Base-by-base conservation (phyloP, 768 basidiomycete species). In the Galerina sulciceps region DNA sequence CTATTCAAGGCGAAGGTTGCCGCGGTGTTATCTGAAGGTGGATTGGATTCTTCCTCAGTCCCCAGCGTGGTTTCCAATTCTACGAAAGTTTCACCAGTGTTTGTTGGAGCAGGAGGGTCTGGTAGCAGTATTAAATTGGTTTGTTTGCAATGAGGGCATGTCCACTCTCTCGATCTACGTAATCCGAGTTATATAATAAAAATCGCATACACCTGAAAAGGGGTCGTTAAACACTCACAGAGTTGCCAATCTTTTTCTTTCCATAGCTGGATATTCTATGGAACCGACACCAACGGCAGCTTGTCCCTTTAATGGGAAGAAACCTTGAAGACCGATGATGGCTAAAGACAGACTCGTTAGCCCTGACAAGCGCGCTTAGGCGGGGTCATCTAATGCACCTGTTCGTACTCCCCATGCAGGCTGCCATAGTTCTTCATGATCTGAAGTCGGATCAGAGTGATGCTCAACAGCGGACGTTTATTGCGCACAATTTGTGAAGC, bases 401-500 rank as follows among this genome's bases (percentile, higher is more conserved):
- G 96, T 99, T 61, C 96, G 85, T 17, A 99, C 92, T 55, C 96
- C 96, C 96, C 96, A 99, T 22, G 94, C 94, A 37, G 96, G 96
- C 73, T 98, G 95, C 96, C 96, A 99, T 34, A 93, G 81, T 65
- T 98, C 96, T 73, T 95, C 93, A 64, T 98, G 95, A 79, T 96
- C 91, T 93, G 66, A 41, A 58, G 18, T 45, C 65, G 59, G 56
- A n/a, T 56, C 14, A 59, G 50, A 55, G 55, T 41, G 50, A 52
- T n/a, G 22, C 49, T 10, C 26, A 41, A 13, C 35, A 17, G 42
- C 31, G 20, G 17, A 35, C 49, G 36, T 22, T 41, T 17, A 42
- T 54, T 44, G 53, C 89, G 53, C 67, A 94, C 92, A 95, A 64
- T 82, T 94, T 44, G 92, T 95, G 72, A 94, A 95, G 70, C 92